phyloP scores from a whole-genome alignment of 345 rosid species.

The Psidium guajava region DNA sequence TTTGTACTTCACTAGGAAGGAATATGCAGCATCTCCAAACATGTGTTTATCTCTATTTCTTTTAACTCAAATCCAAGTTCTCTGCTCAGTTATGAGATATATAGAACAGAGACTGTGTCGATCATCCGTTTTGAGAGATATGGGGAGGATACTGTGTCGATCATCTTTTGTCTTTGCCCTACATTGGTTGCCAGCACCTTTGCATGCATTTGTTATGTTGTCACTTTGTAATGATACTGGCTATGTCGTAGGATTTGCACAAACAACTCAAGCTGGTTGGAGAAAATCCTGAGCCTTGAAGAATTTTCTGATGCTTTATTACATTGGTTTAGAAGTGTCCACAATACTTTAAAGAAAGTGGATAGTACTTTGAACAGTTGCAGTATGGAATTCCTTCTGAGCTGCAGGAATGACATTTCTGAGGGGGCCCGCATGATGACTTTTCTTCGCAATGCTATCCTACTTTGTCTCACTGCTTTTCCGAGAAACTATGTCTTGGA shows the following conservation, averaged over 20 bases:
- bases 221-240: neutral
- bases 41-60: neutral
- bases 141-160: neutral
- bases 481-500: conserved; percentile 72
- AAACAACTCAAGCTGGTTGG: conserved; percentile 78
- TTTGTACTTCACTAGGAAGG: neutral
- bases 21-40: neutral
- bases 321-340: conserved; percentile 36
- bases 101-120: neutral
- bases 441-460: conserved; percentile 73
- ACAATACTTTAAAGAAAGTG: conserved; percentile 17
- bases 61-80: neutral
- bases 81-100: neutral
- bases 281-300: conserved; percentile 53
- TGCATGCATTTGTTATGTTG: neutral
- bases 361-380: conserved; percentile 17
- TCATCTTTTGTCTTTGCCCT: neutral
- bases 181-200: neutral
- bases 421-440: conserved; percentile 51
- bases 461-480: conserved; percentile 67
- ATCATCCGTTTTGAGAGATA: neutral
- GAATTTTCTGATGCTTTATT: conserved; percentile 44
- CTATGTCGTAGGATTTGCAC: conserved; percentile 44
- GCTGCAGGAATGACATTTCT: conserved; percentile 29
- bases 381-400: conserved; percentile 36